A percentile compares a stretch with the other conserved stretches of the same genome.
Conservation (phyloP, 306 rosid species). For the Glycyrrhiza uralensis region DNA sequence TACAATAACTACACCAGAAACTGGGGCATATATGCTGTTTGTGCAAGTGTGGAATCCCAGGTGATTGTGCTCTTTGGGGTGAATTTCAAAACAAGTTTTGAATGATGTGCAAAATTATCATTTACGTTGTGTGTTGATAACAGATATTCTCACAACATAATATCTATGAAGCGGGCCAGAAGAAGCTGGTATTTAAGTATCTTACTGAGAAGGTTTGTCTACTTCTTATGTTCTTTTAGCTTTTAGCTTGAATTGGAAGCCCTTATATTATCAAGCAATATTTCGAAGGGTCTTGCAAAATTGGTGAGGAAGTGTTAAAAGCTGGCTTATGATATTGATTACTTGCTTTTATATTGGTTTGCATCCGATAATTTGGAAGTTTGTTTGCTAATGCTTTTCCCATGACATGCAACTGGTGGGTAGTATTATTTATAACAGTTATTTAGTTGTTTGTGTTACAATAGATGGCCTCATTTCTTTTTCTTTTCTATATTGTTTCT, state of each 20-base stretch:
- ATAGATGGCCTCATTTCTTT: background rate
- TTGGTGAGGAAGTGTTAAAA: background rate
- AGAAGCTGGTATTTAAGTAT: conserved; percentile 81
- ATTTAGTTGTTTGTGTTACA: background rate
- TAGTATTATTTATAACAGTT: background rate
- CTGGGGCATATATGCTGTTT: conserved; percentile 99
- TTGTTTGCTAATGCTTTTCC: background rate
- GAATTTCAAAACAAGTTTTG: background rate
- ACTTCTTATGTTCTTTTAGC: conserved; percentile 5
- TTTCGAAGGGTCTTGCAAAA: background rate
- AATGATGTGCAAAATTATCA: background rate
- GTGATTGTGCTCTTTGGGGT: conserved; percentile 33
- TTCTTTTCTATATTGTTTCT: background rate
- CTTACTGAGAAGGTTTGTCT: conserved; percentile 71
- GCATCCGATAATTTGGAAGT: background rate
- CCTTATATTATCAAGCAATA: background rate
- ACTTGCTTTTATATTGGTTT: background rate
- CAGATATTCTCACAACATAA: conserved; percentile 91
- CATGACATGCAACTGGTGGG: background rate
- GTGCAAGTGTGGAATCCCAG: conserved; percentile 95
- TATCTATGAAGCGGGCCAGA: conserved; percentile 96
- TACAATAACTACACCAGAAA: conserved; percentile 85
- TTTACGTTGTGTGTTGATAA: conserved; percentile 2
- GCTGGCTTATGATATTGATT: background rate
- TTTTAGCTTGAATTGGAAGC: background rate